Conservation (phyloP, 129 eudicot species). For the Scalesia atractyloides region DNA sequence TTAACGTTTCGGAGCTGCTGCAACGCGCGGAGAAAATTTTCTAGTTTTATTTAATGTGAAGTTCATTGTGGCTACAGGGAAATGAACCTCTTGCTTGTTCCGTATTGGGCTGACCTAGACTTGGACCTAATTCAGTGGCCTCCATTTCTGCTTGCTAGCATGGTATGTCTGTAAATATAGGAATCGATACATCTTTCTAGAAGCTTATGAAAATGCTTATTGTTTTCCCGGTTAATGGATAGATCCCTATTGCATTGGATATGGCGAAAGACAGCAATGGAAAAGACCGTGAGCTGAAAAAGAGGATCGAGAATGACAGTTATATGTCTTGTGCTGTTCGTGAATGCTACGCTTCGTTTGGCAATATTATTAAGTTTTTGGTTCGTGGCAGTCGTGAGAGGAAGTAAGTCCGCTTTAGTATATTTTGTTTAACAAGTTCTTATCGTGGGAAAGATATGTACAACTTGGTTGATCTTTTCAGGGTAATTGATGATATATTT, state of each 20-base stretch:
- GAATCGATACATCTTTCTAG: background rate
- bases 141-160: conserved; percentile 91
- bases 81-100: conserved; percentile 93
- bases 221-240: conserved; percentile 11
- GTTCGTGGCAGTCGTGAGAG: conserved; percentile 68
- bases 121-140: conserved; percentile 85
- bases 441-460: conserved; percentile 5
- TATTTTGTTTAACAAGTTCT: conserved; percentile 5
- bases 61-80: conserved; percentile 50
- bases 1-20: too few relatives aligned
- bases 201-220: conserved; percentile 7
- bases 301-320: conserved; percentile 63
- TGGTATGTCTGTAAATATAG: conserved; percentile 42
- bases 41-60: background rate
- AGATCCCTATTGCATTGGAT: conserved; percentile 94
- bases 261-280: conserved; percentile 96
- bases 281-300: conserved; percentile 76
- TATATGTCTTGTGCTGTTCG: conserved; percentile 87
- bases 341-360: conserved; percentile 83
- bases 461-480: conserved; percentile 30
- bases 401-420: conserved; percentile 46
- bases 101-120: conserved; percentile 92
- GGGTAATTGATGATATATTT: conserved; percentile 78
- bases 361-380: conserved; percentile 57
- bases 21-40: too few relatives aligned